phyloP scores from a whole-genome alignment of 768 basidiomycete species.

The Cyclocybe aegerita region DNA sequence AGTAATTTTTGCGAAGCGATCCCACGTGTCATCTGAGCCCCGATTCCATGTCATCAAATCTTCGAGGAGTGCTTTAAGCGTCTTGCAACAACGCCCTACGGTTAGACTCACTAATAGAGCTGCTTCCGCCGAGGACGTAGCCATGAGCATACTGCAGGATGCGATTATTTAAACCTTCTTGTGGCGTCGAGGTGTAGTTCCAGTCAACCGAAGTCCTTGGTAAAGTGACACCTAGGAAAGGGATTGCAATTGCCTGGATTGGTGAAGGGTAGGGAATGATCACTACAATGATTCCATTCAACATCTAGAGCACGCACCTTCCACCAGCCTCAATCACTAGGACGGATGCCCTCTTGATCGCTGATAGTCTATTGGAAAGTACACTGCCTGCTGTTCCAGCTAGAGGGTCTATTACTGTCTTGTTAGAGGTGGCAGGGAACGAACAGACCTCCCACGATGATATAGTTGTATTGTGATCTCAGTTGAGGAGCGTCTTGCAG shows the following conservation, averaged over 20 bases:
- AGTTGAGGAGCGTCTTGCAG: no score
- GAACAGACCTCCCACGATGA: slow-evolving; percentile 21
- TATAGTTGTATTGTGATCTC: slow-evolving; percentile 13
- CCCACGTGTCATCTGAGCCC: slow-evolving; percentile 42
- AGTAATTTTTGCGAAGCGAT: slow-evolving; percentile 45
- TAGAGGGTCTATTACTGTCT: not conserved
- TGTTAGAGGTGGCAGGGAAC: not conserved
- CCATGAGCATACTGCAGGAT: slow-evolving; percentile 18
- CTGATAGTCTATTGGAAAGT: slow-evolving; percentile 51
- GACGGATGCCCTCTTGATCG: slow-evolving; percentile 44
- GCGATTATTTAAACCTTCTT: slow-evolving; percentile 20
- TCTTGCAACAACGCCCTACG: not conserved
- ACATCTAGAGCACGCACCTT: slow-evolving; percentile 36
- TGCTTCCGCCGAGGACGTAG: slow-evolving; percentile 27
- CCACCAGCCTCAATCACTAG: slow-evolving; percentile 53
- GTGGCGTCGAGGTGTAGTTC: slow-evolving; percentile 27
- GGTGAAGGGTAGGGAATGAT: slow-evolving; percentile 1
- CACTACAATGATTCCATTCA: not conserved
- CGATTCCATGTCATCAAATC: slow-evolving; percentile 26
- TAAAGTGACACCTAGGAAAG: slow-evolving; percentile 4
- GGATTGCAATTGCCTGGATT: slow-evolving; percentile 1
- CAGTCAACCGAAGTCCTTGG: slow-evolving; percentile 8
- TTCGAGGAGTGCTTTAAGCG: not conserved
- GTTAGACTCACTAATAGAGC: slow-evolving; percentile 9
- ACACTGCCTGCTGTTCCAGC: slow-evolving; percentile 56